Base-by-base conservation (phyloP, 163 green algal species). In the Chlorella variabilis region DNA sequence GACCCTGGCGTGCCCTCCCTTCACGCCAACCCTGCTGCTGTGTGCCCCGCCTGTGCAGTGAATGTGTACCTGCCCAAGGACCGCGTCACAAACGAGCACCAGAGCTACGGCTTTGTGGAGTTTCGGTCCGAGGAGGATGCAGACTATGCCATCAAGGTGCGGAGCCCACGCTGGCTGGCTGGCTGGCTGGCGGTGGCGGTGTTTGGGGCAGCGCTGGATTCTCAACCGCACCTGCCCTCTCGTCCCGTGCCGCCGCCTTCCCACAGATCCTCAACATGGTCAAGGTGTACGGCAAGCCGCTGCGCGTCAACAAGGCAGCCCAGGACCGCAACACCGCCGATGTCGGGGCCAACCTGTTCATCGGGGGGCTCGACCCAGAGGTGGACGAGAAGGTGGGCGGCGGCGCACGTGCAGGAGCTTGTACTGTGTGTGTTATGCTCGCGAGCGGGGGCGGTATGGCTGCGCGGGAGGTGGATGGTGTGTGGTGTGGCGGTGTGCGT, bases 21-120 rank as follows among this genome's bases (percentile, higher is more conserved):
- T n/a, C n/a, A n/a, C n/a, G n/a, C n/a, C n/a, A n/a, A n/a, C n/a
- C n/a, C n/a, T n/a, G n/a, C 33, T 70, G 31, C 31, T 8, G 13
- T 29, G 9, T 54, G 11, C 45, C 45, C 21, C 31, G n/a, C 15
- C 6, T 17, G 20, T 91, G 86, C 94, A 98, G 95, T 97, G 17
- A 98, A 98, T 77, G 94, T 99, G 29, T 99, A 99, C 85, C 77
- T 99, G 58, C 97, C 97, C 20, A 99, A 99, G 84, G 97, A 99
- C 80, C 85, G 97, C 0, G 97, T 99, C 17, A 99, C 96, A 3
- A 96, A 92, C 75, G 80, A 90, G 49, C 97, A 99, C 85, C 95
- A 99, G 84, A 93, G 96, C 29, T 99, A 99, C 79, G 97, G 94
- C 29, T 99, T 99, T 86, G 96, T 99, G 68, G 97, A 99, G 89